phyloP scores from a whole-genome alignment of 306 rosid genomes.

The Ceratonia siliqua region DNA sequence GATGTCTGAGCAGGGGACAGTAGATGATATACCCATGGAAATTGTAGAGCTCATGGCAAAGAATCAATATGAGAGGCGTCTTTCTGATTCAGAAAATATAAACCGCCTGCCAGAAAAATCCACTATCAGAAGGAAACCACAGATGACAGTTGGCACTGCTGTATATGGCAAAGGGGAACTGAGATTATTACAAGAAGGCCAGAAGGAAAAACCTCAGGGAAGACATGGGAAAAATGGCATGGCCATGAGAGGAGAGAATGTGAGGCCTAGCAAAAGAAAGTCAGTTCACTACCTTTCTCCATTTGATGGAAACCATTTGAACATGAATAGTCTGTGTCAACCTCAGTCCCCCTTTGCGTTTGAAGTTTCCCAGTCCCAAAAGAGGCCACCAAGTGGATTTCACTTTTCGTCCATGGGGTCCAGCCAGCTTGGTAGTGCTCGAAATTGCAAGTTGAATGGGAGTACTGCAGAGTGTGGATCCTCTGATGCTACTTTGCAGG shows the following conservation, averaged over 20 bases:
- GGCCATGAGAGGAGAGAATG: slow-evolving; percentile 30
- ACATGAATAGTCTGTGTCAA: slow-evolving; percentile 36
- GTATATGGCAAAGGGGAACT: slow-evolving; percentile 35
- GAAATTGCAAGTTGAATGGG: slow-evolving; percentile 44
- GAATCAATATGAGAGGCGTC: slow-evolving; percentile 66
- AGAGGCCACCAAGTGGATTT: slow-evolving; percentile 43
- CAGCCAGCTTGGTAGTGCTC: slow-evolving; percentile 37
- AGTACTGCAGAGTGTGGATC: slow-evolving; percentile 38
- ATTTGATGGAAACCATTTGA: slow-evolving; percentile 28
- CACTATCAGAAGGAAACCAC: slow-evolving; percentile 37
- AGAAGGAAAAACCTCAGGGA: slow-evolving; percentile 40
- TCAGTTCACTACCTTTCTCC: slow-evolving; percentile 42
- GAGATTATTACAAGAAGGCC: slow-evolving; percentile 34
- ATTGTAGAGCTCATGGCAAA: slow-evolving; percentile 68
- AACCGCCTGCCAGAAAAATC: slow-evolving; percentile 31
- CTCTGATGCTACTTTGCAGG: slow-evolving; percentile 40
- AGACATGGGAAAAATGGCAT: slow-evolving; percentile 42
- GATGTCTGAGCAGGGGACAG: slow-evolving; percentile 43
- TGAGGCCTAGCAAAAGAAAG: slow-evolving; percentile 42
- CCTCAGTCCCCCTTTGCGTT: slow-evolving; percentile 34
- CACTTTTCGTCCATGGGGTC: slow-evolving; percentile 43
- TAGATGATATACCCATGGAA: slow-evolving; percentile 69
- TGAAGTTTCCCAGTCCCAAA: slow-evolving; percentile 42
- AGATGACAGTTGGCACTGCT: slow-evolving; percentile 29
- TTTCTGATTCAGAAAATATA: slow-evolving; percentile 42